Conservation (phyloP, 805 yeast genomes). For the Yamadazyma tumulicola region DNA sequence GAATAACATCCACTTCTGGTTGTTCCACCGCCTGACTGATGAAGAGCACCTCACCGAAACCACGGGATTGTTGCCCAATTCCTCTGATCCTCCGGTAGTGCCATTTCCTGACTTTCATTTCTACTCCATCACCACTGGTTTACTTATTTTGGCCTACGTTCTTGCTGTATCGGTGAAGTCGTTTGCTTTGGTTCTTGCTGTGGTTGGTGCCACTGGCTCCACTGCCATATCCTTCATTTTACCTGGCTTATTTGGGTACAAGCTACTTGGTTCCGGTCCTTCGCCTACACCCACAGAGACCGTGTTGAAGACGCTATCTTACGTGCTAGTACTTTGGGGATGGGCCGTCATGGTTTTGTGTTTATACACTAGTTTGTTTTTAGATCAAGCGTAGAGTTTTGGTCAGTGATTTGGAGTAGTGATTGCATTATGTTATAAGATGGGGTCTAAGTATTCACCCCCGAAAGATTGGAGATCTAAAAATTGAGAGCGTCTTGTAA, state of each 20-base stretch:
- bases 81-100: slow-evolving; percentile 39
- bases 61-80: slow-evolving; percentile 4
- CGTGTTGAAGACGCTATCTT: slow-evolving; percentile 32
- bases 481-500: no score
- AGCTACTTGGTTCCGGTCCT: slow-evolving; percentile 38
- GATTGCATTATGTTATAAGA: no score
- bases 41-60: slow-evolving; percentile 1
- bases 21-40: slow-evolving; percentile 16
- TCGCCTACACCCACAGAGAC: slow-evolving; percentile 24
- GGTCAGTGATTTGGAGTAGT: no score
- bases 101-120: slow-evolving; percentile 50
- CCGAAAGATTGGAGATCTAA: no score
- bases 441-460: no score
- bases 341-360: slow-evolving; percentile 50
- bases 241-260: slow-evolving; percentile 75
- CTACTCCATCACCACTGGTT: slow-evolving; percentile 42
- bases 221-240: slow-evolving; percentile 73
- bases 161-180: slow-evolving; percentile 59
- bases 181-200: slow-evolving; percentile 64
- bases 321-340: slow-evolving; percentile 51
- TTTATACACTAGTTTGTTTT: slow-evolving; percentile 47
- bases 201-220: slow-evolving; percentile 83
- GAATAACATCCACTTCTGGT: slow-evolving; percentile 66
- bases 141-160: slow-evolving; percentile 47
- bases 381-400: slow-evolving; percentile 17